phyloP scores from a whole-genome alignment of 441 rosid species.

The Oxalis stricta region DNA sequence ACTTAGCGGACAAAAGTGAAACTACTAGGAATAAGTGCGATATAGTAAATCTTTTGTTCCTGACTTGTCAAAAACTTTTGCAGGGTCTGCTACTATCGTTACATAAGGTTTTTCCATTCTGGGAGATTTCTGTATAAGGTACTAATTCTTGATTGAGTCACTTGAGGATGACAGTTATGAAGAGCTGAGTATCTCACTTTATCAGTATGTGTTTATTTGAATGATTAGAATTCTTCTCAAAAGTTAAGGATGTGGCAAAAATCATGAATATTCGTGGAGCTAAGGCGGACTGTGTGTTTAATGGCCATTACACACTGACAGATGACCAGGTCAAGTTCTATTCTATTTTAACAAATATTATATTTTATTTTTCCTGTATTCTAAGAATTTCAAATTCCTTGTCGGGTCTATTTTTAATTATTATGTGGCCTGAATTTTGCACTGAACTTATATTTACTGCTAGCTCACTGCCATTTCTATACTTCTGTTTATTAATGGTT shows the following conservation, averaged over 20 bases:
- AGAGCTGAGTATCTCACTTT: conserved; percentile 5
- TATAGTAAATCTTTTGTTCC: background rate
- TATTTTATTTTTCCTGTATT: background rate
- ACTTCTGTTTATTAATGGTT: conserved; percentile 1
- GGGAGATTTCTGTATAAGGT: conserved; percentile 94
- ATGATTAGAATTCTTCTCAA: conserved; percentile 66
- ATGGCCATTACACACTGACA: conserved; percentile 56
- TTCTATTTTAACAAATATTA: background rate
- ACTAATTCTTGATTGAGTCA: conserved; percentile 4
- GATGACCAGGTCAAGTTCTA: conserved; percentile 53
- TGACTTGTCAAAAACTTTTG: conserved; percentile 6
- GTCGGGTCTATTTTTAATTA: background rate
- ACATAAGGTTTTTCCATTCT: conserved; percentile 73
- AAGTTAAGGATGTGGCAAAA: conserved; percentile 70
- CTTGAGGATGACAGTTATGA: background rate
- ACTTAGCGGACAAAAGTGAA: too few relatives aligned
- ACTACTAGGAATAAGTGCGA: too few relatives aligned
- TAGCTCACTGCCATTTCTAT: background rate
- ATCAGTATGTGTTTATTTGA: conserved; percentile 7
- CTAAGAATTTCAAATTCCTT: background rate
- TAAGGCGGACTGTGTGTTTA: conserved; percentile 51
- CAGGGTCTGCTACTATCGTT: conserved; percentile 91
- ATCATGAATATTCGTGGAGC: conserved; percentile 61
- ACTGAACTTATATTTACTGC: background rate
- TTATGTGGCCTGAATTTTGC: conserved; percentile 1